Evolutionary conservation across 2,329 filamentous ascomycete species (phyloP).

Genomic region (Colletotrichum nymphaeae): DNA sequence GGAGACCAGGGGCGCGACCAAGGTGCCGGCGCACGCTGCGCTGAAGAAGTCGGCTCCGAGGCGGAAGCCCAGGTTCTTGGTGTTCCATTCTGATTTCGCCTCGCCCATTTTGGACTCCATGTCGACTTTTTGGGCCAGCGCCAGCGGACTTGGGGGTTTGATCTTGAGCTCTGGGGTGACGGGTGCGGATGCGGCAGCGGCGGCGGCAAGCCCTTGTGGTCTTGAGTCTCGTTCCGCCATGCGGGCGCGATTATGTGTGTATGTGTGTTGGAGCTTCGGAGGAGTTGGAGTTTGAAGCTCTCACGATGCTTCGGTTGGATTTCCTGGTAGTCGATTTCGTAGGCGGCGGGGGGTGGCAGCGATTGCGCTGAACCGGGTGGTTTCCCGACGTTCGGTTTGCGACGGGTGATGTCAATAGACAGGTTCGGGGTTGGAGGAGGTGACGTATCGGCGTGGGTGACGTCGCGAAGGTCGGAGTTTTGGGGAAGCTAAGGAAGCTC

Average conservation of each 20-base stretch:
- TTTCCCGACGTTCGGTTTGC: constrained; percentile 20
- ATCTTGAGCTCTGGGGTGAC: constrained; percentile 31
- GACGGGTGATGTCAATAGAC: constrained; percentile 11
- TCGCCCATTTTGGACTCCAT: constrained; percentile 33
- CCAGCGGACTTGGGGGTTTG: constrained; percentile 46
- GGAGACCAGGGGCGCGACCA: constrained; percentile 87
- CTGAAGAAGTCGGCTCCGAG: constrained; percentile 76
- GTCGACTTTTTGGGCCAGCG: constrained; percentile 42
- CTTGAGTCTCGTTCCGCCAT: constrained; percentile 32
- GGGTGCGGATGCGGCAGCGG: not conserved
- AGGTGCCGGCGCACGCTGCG: constrained; percentile 76
- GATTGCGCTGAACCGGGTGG: not conserved
- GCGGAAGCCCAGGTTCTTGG: constrained; percentile 74
- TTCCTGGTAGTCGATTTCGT: not conserved
- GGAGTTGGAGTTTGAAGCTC: not conserved
- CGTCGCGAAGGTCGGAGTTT: constrained; percentile 11
- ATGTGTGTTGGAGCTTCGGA: not conserved
- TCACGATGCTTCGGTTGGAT: not conserved
- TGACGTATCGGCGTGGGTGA: constrained; percentile 33
- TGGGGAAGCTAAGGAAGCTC: constrained; percentile 17
- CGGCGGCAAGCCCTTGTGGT: constrained; percentile 30
- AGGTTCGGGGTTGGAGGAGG: not conserved
- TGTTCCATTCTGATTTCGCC: constrained; percentile 71
- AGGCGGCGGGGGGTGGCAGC: not conserved
- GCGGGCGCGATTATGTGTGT: not conserved